These are phyloP conservation scores for Linnemannia schmuckeri DNA, from an alignment of 192 early-diverging fungal genomes.

Conservation along the genomic window DNA sequence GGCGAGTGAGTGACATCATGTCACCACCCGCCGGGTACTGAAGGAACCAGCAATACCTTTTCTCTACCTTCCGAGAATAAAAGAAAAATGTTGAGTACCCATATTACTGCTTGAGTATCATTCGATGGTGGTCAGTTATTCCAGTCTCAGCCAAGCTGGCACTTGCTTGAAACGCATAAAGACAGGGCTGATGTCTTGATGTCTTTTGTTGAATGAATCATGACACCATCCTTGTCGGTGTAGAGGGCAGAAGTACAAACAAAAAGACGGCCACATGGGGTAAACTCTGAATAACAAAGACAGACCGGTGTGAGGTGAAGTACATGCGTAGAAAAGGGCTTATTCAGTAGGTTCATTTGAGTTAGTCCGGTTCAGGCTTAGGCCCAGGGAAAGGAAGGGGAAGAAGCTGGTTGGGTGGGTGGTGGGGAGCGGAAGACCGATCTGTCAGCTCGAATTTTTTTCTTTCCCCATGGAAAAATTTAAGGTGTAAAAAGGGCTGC, in stretches of 20 bases:
- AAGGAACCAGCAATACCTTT: neutral
- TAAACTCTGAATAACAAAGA: neutral
- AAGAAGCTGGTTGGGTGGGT: neutral
- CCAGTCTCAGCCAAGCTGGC: neutral
- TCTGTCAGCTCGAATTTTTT: neutral
- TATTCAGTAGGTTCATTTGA: neutral
- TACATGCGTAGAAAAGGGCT: neutral
- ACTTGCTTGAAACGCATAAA: neutral
- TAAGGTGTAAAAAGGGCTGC: neutral
- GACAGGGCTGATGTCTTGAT: neutral
- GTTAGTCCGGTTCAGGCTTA: neutral
- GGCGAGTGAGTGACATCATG: neutral
- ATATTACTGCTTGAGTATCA: neutral
- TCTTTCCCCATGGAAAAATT: neutral
- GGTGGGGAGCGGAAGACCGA: neutral
- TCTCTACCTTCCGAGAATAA: neutral
- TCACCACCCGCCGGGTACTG: neutral
- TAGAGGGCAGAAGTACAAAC: neutral
- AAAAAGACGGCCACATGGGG: neutral
- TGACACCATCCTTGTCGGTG: neutral
- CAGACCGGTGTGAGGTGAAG: neutral
- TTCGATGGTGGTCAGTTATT: neutral
- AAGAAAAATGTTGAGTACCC: neutral
- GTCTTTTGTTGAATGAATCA: no score
- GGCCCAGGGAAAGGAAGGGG: no score